Evolutionary conservation across 345 rosid genomes (phyloP).

Genomic region (Eucalyptus sp.): DNA sequence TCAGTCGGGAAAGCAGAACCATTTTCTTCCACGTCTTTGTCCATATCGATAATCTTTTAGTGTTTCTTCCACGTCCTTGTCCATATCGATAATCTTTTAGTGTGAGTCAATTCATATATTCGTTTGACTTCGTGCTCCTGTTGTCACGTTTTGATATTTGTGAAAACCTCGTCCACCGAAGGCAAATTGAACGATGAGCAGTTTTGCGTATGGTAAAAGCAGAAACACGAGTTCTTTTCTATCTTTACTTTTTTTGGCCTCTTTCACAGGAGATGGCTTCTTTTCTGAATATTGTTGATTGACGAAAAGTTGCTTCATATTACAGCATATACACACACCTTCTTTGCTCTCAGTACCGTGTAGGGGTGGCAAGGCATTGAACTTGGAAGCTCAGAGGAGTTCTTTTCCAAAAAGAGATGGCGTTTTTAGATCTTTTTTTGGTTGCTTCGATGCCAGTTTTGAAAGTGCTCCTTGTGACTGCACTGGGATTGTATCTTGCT

Average conservation of each 20-base stretch:
- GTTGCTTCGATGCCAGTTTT: conserved; percentile 25
- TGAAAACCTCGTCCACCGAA: neutral
- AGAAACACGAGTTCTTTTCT: neutral
- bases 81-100: neutral
- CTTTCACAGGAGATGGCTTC: neutral
- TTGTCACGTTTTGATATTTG: neutral
- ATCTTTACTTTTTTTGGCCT: neutral
- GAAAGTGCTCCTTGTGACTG: conserved; percentile 25
- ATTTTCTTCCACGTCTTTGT: neutral
- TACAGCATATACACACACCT: neutral
- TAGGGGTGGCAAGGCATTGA: neutral
- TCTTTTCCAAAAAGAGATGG: conserved; percentile 1
- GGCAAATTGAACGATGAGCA: neutral
- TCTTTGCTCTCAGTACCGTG: neutral
- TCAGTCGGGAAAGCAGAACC: neutral
- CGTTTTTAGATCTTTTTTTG: conserved; percentile 15
- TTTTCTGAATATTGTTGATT: neutral
- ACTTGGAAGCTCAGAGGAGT: neutral
- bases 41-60: neutral
- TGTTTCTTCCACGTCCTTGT: neutral
- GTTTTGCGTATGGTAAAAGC: neutral
- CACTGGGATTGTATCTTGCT: conserved; percentile 26
- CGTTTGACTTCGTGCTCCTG: neutral
- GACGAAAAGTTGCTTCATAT: neutral
- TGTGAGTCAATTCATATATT: neutral